phyloP scores from a whole-genome alignment of 371 early-diverging fungal genomes.

The Mortierella sp. region DNA sequence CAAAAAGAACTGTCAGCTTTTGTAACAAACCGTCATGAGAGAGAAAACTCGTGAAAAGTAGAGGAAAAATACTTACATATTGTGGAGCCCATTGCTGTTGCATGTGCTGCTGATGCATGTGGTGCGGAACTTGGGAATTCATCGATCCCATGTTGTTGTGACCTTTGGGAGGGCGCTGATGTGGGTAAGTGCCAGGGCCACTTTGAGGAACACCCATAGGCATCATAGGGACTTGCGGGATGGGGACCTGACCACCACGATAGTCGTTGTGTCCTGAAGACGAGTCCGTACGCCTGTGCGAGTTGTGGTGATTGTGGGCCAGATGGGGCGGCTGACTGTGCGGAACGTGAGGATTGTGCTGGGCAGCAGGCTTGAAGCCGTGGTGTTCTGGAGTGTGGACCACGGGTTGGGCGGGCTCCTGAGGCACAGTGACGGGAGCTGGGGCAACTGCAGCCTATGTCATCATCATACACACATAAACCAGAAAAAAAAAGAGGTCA shows the following conservation, averaged over 20 bases:
- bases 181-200: conserved; percentile 17
- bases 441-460: conserved; percentile 19
- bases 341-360: conserved; percentile 28
- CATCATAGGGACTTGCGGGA: conserved; percentile 37
- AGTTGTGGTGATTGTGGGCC: conserved; percentile 14
- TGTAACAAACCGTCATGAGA: background rate
- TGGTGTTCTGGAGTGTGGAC: conserved; percentile 25
- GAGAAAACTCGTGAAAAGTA: background rate
- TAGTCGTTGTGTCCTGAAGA: conserved; percentile 43
- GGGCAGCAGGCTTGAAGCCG: conserved; percentile 31
- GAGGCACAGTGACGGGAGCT: conserved; percentile 16
- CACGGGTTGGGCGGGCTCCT: conserved; percentile 17
- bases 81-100: conserved; percentile 12
- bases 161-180: conserved; percentile 39
- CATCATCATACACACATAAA: too few relatives aligned
- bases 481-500: background rate
- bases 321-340: too few relatives aligned
- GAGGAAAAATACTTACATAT: conserved; percentile 20
- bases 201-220: conserved; percentile 31
- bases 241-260: conserved; percentile 28
- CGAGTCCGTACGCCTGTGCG: conserved; percentile 51
- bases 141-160: conserved; percentile 34
- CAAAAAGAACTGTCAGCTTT: background rate
- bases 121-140: conserved; percentile 31
- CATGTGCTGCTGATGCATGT: conserved; percentile 45